Base-by-base conservation (phyloP, 164 flowering plant species). In the Aristolochia fimbriata region DNA sequence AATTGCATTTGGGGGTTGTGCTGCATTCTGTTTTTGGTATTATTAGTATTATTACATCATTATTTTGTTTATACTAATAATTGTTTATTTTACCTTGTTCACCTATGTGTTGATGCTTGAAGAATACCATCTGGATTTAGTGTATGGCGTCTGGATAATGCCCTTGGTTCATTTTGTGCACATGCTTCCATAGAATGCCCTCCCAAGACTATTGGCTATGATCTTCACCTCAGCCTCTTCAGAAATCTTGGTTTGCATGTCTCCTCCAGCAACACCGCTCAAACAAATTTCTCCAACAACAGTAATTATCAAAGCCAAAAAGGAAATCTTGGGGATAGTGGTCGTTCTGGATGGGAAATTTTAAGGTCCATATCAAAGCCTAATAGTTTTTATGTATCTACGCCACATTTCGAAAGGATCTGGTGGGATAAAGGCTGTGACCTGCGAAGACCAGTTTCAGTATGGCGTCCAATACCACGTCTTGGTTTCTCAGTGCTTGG, bases 381-480 rank as follows among this genome's bases (percentile, higher is more conserved):
- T 58, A 83, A 77, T 65, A 73, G 66, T 68, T 80, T 68, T 76
- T 81, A 75, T 55, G 66, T 84, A 61, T 84, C 97, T 27, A 88
- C 95, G 8, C 97, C 99, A 20, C 80, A 87, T 65, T 94, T 91
- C 73, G 96, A 94, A 73, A 84, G 96, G 74, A 79, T 94, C 64
- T 94, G 99, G 99, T 91, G 95, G 95, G 97, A 94, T 71, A 88
- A 81, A 70, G 96, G 97, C 58, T 67, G 83, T 75, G 99, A 91
- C 55, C 52, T 80, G 43, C 91, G 96, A 19, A 78, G 79, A 62
- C 82, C 96, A 65, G 82, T 94, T 65, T 94, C 99, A 15, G 82
- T 94, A 71, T 94, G 99, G 99, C 68, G 99, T 61, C 97, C 99
- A 48, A 55, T 87, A 52, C 67, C 88, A 65, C 90, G 87, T 57